phyloP scores from a whole-genome alignment of 2,329 filamentous ascomycete genomes.

The Aspergillus neotritici region DNA sequence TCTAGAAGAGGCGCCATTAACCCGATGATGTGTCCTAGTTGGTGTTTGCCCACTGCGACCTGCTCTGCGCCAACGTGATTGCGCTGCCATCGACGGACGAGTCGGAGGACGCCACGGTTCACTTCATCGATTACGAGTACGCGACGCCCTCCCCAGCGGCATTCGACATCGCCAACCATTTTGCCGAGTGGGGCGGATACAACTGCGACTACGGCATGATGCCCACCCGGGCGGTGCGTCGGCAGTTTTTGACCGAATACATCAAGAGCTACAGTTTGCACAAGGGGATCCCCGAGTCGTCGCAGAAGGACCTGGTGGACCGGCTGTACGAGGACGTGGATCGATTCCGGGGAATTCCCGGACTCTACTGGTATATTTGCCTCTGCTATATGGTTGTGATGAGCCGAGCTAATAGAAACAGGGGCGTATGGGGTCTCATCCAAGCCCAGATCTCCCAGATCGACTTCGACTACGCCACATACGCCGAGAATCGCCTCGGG shows the following conservation, averaged over 20 bases:
- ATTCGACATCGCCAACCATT: conserved; percentile 96
- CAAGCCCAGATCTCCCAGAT: conserved; percentile 92
- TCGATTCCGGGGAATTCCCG: conserved; percentile 78
- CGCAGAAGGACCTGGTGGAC: conserved; percentile 58
- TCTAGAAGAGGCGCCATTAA: background rate
- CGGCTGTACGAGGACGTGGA: conserved; percentile 77
- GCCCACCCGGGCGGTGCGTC: conserved; percentile 69
- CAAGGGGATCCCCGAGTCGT: conserved; percentile 27
- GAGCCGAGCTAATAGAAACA: conserved; percentile 41
- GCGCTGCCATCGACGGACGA: conserved; percentile 51
- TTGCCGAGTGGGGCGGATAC: conserved; percentile 96
- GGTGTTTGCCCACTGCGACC: conserved; percentile 91
- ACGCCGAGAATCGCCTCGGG: conserved; percentile 76
- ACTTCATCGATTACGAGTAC: conserved; percentile 98
- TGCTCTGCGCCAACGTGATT: conserved; percentile 95
- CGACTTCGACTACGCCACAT: conserved; percentile 91
- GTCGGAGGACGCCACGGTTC: conserved; percentile 46
- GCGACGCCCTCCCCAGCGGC: conserved; percentile 88
- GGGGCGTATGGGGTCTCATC: conserved; percentile 94
- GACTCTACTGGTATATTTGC: conserved; percentile 60
- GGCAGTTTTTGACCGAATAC: conserved; percentile 78
- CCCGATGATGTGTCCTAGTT: conserved; percentile 49
- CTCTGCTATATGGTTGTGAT: background rate
- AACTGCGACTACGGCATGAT: conserved; percentile 85
- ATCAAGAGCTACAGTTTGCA: conserved; percentile 65